phyloP scores from a whole-genome alignment of 148 eudicot species.

The Amaranthus hypochondriacus region DNA sequence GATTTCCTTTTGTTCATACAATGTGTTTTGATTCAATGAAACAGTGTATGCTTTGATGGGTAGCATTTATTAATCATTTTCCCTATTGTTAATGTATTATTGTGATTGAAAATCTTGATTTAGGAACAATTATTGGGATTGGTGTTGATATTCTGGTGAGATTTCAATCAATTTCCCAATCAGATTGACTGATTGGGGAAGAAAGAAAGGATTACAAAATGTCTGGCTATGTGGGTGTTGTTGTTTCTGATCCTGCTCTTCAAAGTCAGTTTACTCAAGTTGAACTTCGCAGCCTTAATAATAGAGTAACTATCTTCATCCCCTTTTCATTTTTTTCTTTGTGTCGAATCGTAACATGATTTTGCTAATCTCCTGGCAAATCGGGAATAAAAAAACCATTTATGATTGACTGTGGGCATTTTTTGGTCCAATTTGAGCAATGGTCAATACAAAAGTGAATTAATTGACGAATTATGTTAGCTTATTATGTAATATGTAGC shows the following conservation, averaged over 20 bases:
- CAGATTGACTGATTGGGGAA: conserved; percentile 17
- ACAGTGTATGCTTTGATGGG: conserved; percentile 14
- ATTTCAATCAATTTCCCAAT: conserved; percentile 14
- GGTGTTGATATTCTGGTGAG: neutral
- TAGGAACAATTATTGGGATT: conserved; percentile 9
- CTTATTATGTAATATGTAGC: conserved; percentile 10
- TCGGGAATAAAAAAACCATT: neutral
- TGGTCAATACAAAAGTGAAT: neutral
- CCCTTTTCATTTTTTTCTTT: neutral
- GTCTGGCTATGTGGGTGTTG: conserved; percentile 35
- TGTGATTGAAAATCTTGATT: conserved; percentile 6
- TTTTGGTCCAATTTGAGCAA: neutral
- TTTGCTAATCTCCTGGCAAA: neutral
- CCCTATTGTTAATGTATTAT: neutral
- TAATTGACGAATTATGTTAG: neutral
- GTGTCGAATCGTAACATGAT: neutral
- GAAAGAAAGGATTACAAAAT: conserved; percentile 11
- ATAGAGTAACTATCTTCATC: conserved; percentile 22
- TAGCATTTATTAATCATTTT: neutral
- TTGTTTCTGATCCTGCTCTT: conserved; percentile 34
- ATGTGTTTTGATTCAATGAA: conserved; percentile 16
- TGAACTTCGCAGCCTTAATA: conserved; percentile 33
- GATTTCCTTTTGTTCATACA: neutral
- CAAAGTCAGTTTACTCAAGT: conserved; percentile 39
- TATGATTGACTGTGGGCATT: neutral